These are phyloP conservation scores for Dioscorea zingiberensis DNA, from an alignment of 106 monocot genomes.

Conservation along the genomic window DNA sequence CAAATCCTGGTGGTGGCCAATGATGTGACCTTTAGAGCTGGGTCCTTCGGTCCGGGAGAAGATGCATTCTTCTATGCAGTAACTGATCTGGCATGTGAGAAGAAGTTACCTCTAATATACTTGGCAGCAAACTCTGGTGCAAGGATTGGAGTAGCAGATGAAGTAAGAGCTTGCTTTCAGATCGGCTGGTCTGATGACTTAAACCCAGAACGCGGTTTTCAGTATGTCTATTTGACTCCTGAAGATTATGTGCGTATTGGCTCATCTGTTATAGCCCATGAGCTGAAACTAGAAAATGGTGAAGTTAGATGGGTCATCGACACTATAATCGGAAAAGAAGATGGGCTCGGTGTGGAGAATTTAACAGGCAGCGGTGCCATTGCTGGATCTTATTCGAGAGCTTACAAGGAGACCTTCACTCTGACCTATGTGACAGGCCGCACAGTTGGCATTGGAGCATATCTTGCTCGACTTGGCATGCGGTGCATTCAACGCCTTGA, in stretches of 20 bases:
- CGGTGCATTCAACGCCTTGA: constrained; percentile 94
- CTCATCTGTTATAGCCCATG: constrained; percentile 88
- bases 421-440: constrained; percentile 86
- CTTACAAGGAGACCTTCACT: constrained; percentile 92
- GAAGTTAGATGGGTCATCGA: constrained; percentile 87
- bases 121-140: constrained; percentile 95
- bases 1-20: constrained; percentile 80
- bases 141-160: constrained; percentile 83
- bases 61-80: constrained; percentile 90
- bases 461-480: constrained; percentile 97
- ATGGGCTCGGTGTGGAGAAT: constrained; percentile 91
- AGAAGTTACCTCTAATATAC: constrained; percentile 88
- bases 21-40: constrained; percentile 88
- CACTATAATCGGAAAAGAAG: constrained; percentile 88
- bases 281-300: constrained; percentile 78
- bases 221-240: constrained; percentile 80
- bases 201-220: constrained; percentile 83
- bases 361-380: constrained; percentile 93
- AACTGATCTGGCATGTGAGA: constrained; percentile 68
- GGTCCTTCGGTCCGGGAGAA: constrained; percentile 93
- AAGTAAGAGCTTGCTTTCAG: constrained; percentile 78
- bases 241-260: constrained; percentile 64
- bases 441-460: constrained; percentile 96
- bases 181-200: constrained; percentile 88
- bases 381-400: constrained; percentile 82